phyloP scores from a whole-genome alignment of 2,329 filamentous ascomycete species.

The Neofusicoccum sp. region DNA sequence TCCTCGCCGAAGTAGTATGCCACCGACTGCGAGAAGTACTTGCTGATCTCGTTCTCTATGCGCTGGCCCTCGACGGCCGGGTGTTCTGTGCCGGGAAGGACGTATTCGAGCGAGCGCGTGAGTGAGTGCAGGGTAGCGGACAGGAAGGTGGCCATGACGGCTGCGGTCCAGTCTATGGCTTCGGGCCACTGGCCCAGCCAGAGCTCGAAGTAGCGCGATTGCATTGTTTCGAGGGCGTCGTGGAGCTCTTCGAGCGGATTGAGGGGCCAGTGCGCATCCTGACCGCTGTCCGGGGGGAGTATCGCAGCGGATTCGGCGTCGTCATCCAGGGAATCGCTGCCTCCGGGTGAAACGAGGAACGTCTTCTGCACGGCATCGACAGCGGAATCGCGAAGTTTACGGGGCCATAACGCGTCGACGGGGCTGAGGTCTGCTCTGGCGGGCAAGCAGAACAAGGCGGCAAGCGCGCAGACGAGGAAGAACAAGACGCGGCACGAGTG shows the following conservation, averaged over 20 bases:
- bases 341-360: neutral
- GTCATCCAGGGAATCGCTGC: neutral
- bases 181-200: slow-evolving; percentile 82
- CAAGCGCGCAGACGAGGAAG: neutral
- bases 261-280: slow-evolving; percentile 14
- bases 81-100: slow-evolving; percentile 38
- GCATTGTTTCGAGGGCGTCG: slow-evolving; percentile 72
- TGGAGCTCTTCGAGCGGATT: slow-evolving; percentile 39
- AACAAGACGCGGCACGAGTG: neutral
- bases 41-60: slow-evolving; percentile 78
- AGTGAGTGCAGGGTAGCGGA: slow-evolving; percentile 73
- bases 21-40: slow-evolving; percentile 75
- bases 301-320: neutral
- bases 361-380: neutral
- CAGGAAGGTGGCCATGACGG: slow-evolving; percentile 79
- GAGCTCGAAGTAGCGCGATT: slow-evolving; percentile 74
- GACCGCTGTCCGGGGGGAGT: neutral
- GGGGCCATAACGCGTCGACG: neutral
- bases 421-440: neutral
- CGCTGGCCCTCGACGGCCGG: slow-evolving; percentile 43
- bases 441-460: neutral
- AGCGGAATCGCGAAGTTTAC: neutral
- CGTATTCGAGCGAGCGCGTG: slow-evolving; percentile 59
- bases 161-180: slow-evolving; percentile 91
- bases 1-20: slow-evolving; percentile 89